A percentile compares a stretch with the other conserved stretches of the same genome.
Conservation (phyloP, 208 protist species). For the Leishmania braziliensis region DNA sequence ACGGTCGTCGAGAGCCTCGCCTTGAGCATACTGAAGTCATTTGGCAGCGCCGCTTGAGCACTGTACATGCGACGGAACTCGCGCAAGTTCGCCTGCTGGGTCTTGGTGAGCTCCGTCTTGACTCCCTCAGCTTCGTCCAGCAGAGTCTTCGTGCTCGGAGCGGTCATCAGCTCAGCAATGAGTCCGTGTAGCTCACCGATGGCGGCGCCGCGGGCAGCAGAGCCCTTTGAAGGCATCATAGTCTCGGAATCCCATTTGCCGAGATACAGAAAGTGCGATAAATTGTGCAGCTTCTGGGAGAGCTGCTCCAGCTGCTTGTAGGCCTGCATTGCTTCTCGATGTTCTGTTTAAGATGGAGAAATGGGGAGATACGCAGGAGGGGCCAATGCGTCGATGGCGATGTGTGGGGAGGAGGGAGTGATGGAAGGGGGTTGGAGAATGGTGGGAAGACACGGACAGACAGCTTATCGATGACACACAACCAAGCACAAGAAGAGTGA, state of each 20-base stretch:
- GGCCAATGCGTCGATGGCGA: background rate
- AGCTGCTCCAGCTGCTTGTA: constrained; percentile 19
- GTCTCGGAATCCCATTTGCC: constrained; percentile 68
- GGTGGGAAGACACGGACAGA: background rate
- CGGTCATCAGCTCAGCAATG: constrained; percentile 46
- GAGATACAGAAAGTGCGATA: constrained; percentile 38
- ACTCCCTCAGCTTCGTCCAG: constrained; percentile 42
- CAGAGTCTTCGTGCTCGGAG: constrained; percentile 26
- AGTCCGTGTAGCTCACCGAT: constrained; percentile 42
- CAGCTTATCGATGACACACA: background rate
- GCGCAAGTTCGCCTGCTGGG: constrained; percentile 71
- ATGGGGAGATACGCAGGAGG: background rate
- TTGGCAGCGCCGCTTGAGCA: constrained; percentile 41
- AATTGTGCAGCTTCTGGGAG: constrained; percentile 43
- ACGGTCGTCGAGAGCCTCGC: constrained; percentile 36
- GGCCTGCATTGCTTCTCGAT: background rate
- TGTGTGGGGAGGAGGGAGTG: background rate
- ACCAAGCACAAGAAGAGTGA: background rate
- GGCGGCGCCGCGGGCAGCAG: constrained; percentile 55
- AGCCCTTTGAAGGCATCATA: constrained; percentile 79
- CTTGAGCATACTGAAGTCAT: constrained; percentile 54
- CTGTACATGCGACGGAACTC: constrained; percentile 53
- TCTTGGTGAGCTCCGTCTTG: constrained; percentile 30
- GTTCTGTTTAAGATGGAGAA: background rate
- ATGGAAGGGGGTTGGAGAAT: background rate